phyloP scores from a whole-genome alignment of 495 filamentous ascomycete genomes.

The Xylaria sp. region DNA sequence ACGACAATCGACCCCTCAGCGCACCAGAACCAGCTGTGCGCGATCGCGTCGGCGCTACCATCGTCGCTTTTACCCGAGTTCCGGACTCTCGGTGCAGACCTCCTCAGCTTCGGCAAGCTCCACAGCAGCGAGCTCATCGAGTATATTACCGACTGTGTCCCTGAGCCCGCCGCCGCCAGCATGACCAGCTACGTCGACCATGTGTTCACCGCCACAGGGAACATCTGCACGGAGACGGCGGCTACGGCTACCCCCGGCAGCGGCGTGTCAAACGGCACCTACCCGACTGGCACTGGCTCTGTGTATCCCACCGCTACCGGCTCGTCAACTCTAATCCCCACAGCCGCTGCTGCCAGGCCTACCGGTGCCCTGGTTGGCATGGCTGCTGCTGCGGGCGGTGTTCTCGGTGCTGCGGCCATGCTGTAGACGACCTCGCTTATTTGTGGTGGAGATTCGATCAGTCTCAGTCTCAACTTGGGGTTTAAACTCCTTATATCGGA shows the following conservation, averaged over 20 bases:
- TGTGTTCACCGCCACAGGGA: neutral
- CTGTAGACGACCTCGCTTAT: neutral
- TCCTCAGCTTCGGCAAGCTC: neutral
- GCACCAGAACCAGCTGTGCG: constrained; percentile 1
- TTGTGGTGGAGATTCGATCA: neutral
- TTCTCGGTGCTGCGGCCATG: constrained; percentile 7
- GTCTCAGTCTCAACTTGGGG: neutral
- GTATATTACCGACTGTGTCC: constrained; percentile 13
- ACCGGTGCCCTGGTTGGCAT: constrained; percentile 7
- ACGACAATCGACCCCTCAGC: neutral
- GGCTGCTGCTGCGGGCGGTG: constrained; percentile 10
- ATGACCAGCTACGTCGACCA: constrained; percentile 4
- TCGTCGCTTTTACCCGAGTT: constrained; percentile 10
- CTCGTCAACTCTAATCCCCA: neutral
- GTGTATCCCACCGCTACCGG: neutral
- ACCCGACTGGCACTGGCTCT: constrained; percentile 1
- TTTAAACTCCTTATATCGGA: neutral
- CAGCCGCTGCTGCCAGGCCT: constrained; percentile 12
- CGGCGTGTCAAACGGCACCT: neutral
- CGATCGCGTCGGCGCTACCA: constrained; percentile 5
- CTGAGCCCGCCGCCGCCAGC: neutral
- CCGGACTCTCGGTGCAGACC: neutral
- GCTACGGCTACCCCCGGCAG: neutral
- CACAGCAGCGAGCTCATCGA: neutral
- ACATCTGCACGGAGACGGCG: constrained; percentile 1